Conservation (phyloP, 2,329 filamentous ascomycete genomes). For the Aspergillus carbonarius region DNA sequence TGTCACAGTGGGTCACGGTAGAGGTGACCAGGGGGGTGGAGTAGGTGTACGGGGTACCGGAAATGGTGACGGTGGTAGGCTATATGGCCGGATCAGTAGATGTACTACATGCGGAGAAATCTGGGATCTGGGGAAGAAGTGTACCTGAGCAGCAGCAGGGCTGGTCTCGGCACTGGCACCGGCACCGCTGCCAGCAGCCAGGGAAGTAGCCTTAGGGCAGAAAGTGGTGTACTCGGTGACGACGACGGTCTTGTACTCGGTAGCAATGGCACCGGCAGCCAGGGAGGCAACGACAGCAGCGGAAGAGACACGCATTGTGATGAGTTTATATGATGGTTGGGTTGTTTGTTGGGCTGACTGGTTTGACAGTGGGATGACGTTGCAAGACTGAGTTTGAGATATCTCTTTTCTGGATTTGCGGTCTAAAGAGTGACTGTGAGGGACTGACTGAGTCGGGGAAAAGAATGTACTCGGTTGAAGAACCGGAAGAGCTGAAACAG, state of each 20-base stretch:
- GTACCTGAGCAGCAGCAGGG: conserved; percentile 62
- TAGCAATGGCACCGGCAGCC: conserved; percentile 40
- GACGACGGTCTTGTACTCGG: conserved; percentile 58
- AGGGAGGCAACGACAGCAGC: conserved; percentile 40
- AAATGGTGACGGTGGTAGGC: conserved; percentile 69
- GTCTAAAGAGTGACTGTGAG: conserved; percentile 17
- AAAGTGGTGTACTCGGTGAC: conserved; percentile 68
- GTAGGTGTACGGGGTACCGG: conserved; percentile 69
- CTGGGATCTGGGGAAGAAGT: conserved; percentile 15
- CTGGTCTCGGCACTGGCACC: conserved; percentile 55
- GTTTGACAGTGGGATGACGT: conserved; percentile 6
- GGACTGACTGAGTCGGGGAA: conserved; percentile 17
- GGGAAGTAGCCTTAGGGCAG: conserved; percentile 66
- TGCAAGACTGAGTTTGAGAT: conserved; percentile 19
- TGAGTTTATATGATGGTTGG: not conserved
- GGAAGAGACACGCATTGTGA: conserved; percentile 54
- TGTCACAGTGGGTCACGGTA: conserved; percentile 50
- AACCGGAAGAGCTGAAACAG: conserved; percentile 50
- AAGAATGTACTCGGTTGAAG: conserved; percentile 41
- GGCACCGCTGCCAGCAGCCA: conserved; percentile 56
- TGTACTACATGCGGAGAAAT: not conserved
- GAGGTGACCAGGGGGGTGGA: conserved; percentile 54
- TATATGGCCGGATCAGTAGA: conserved; percentile 25
- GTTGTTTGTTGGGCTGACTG: too few species aligned
- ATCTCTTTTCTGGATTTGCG: conserved; percentile 1